These are phyloP conservation scores for Podosphaera xanthii DNA, from an alignment of 2,329 filamentous ascomycete species.

Conservation along the genomic window DNA sequence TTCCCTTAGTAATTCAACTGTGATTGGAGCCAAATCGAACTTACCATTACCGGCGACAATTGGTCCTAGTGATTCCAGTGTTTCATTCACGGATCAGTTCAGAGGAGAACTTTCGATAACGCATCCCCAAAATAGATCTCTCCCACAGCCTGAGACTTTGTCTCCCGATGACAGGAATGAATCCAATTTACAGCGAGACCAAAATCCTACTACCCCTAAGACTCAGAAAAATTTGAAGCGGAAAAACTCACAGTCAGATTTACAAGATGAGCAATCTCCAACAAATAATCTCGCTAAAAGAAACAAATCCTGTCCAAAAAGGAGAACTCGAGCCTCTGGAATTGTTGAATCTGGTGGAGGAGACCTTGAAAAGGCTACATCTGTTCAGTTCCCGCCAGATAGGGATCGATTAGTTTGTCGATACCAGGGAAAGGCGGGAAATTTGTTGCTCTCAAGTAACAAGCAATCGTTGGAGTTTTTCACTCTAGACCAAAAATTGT, in stretches of 20 bases:
- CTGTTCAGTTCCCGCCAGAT: conserved; percentile 5
- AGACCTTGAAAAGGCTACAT: conserved; percentile 2
- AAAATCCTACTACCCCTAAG: neutral
- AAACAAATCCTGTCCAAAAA: neutral
- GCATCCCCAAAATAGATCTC: neutral
- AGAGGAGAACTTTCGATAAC: neutral
- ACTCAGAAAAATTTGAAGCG: neutral
- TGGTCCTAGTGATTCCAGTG: neutral
- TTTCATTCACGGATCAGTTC: neutral
- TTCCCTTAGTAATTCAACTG: neutral
- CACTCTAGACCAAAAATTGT: conserved; percentile 3
- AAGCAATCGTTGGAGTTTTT: conserved; percentile 9
- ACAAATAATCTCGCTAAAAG: neutral
- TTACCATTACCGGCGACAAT: neutral
- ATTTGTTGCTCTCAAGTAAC: conserved; percentile 11
- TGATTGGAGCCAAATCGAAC: neutral
- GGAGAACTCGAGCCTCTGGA: neutral
- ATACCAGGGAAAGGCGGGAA: conserved; percentile 9
- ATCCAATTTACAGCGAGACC: neutral
- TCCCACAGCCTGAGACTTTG: neutral
- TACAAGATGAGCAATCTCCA: neutral
- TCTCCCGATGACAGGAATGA: neutral
- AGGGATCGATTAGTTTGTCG: conserved; percentile 7
- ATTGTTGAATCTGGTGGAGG: neutral
- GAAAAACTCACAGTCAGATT: neutral